Percentiles rank a stretch among this genome's conserved stretches.
Conservation (phyloP, 805 yeast genomes). For the Martiniozyma abietophila region DNA sequence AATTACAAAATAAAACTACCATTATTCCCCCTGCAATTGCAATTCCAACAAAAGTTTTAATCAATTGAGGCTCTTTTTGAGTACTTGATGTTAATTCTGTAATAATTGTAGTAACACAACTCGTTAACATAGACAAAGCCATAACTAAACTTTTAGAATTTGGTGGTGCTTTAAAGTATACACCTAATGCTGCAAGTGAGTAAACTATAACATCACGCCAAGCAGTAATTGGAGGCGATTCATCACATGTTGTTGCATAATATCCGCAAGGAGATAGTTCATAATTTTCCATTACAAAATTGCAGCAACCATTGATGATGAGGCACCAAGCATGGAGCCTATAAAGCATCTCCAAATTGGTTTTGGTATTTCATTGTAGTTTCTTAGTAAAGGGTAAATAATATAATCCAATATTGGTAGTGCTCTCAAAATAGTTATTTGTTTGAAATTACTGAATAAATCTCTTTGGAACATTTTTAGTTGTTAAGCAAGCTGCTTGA, state of each 20-base stretch:
- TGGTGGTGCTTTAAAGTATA: slow-evolving; percentile 46
- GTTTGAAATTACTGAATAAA: slow-evolving; percentile 45
- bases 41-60: slow-evolving; percentile 34
- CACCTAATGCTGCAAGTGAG: slow-evolving; percentile 39
- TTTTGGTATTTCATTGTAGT: slow-evolving; percentile 31
- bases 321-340: slow-evolving; percentile 40
- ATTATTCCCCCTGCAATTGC: slow-evolving; percentile 30
- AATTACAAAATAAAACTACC: slow-evolving; percentile 24
- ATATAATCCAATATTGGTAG: slow-evolving; percentile 41
- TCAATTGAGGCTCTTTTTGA: slow-evolving; percentile 32
- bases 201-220: slow-evolving; percentile 27
- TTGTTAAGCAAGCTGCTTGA: slow-evolving; percentile 46
- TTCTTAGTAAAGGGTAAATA: slow-evolving; percentile 40
- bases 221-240: slow-evolving; percentile 25
- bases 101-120: slow-evolving; percentile 40
- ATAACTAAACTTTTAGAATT: slow-evolving; percentile 43
- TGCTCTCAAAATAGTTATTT: slow-evolving; percentile 41
- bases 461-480: slow-evolving; percentile 49
- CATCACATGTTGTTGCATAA: slow-evolving; percentile 30
- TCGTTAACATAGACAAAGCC: slow-evolving; percentile 33
- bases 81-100: slow-evolving; percentile 34
- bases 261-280: slow-evolving; percentile 45
- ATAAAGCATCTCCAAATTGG: slow-evolving; percentile 36
- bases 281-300: slow-evolving; percentile 38
- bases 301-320: slow-evolving; percentile 42